These are phyloP conservation scores for Hypholoma fasciculare DNA, from an alignment of 768 basidiomycete species.

Conservation along the genomic window DNA sequence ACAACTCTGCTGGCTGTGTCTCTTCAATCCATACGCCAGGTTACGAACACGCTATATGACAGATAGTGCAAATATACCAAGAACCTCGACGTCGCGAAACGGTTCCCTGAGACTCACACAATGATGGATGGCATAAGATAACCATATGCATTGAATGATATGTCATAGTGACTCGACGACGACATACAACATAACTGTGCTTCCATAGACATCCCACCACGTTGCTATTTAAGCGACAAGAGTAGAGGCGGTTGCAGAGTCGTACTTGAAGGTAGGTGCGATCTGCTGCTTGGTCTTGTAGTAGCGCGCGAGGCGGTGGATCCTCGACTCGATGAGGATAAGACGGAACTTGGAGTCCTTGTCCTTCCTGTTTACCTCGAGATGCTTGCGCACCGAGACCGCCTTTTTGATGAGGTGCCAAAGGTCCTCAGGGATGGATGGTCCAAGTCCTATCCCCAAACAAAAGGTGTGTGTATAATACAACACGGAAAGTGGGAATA, in stretches of 20 bases:
- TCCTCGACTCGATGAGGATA: slow-evolving; percentile 98
- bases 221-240: slow-evolving; percentile 61
- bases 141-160: background rate
- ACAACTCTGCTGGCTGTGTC: too few species aligned
- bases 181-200: slow-evolving; percentile 8
- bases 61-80: too few species aligned
- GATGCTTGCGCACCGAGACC: slow-evolving; percentile 97
- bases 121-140: too few species aligned
- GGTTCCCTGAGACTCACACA: too few species aligned
- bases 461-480: slow-evolving; percentile 41
- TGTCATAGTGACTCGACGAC: background rate
- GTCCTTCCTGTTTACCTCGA: slow-evolving; percentile 98
- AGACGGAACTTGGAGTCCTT: slow-evolving; percentile 96
- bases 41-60: too few species aligned
- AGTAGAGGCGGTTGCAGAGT: slow-evolving; percentile 92
- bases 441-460: slow-evolving; percentile 87
- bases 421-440: slow-evolving; percentile 97
- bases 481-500: slow-evolving; percentile 13
- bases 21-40: too few species aligned
- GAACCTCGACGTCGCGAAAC: too few species aligned
- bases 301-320: slow-evolving; percentile 96
- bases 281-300: slow-evolving; percentile 99
- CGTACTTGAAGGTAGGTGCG: slow-evolving; percentile 98
- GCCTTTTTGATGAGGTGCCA: slow-evolving; percentile 99
- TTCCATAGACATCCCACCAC: background rate